Base-by-base conservation (phyloP, 148 eudicot genomes). In the Tetragonia tetragonoides region DNA sequence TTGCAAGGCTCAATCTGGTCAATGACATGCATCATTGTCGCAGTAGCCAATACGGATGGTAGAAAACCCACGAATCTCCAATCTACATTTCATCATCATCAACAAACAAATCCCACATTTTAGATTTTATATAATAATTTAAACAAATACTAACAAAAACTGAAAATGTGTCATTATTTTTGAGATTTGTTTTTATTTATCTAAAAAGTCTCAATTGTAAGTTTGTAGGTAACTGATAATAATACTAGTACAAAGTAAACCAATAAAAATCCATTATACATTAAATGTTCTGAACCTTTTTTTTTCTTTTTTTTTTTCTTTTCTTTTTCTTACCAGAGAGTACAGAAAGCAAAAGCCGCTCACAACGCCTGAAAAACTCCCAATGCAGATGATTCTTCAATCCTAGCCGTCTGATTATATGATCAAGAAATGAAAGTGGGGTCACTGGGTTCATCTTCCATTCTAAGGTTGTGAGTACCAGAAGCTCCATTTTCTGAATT, bases 371-470 rank as follows among this genome's bases (percentile, higher is more conserved):
- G 79, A 84, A 86, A 77, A 93, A 91, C 74, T 88, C 94, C 92
- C 83, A 86, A 37, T 83, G 90, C 37, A 89, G 79, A 65, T 88
- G 85, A 83, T 74, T 82, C 59, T 86, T 91, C 37, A 91, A 85
- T 60, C 92, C 92, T 69, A 90, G 87, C 87, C 96, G 85, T 77
- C 93, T 83, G 69, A 84, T 86, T n/a, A 91, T 83, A 68, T 91
- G 93, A 86, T 92, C 89, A 74, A 95, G 84, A 81, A 90, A 95
- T 7, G 97, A 88, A 4, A 95, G 65, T 66, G 98, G 92, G 42
- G 97, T 92, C 7, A 92, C 90, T 38, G 94, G 90, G 75, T 90
- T 87, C 98, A 95, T 95, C 84, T 78, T 90, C 98, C 98, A 95
- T 46, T 88, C 83, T 1, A 95, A 85, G 5, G 90, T 80, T 12